Evolutionary conservation across 2,329 filamentous ascomycete genomes (phyloP).

Genomic region (Xylaria sp.): DNA sequence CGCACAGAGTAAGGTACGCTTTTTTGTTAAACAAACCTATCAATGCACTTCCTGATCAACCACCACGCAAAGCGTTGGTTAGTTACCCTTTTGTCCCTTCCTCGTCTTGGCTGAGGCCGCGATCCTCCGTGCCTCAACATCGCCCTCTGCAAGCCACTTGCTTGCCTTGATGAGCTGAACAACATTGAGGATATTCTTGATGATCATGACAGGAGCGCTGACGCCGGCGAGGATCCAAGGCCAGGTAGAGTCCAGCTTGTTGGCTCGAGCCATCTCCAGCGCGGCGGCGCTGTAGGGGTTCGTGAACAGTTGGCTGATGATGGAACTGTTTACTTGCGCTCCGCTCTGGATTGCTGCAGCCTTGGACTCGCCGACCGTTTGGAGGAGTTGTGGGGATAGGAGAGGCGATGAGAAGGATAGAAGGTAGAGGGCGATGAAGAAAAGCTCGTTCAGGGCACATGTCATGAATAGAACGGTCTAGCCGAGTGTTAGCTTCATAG

Average conservation of each 20-base stretch:
- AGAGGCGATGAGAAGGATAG: slow-evolving; percentile 94
- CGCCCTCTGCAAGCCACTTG: slow-evolving; percentile 92
- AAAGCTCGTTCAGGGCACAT: slow-evolving; percentile 91
- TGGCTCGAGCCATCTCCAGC: slow-evolving; percentile 90
- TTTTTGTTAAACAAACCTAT: slow-evolving; percentile 2
- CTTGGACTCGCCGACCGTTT: slow-evolving; percentile 66
- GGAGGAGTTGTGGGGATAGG: slow-evolving; percentile 84
- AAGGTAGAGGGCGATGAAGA: slow-evolving; percentile 98
- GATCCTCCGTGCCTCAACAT: slow-evolving; percentile 72
- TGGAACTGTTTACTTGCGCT: slow-evolving; percentile 74
- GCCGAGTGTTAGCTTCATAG: slow-evolving; percentile 34
- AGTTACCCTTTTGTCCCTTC: slow-evolving; percentile 43
- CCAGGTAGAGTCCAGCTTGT: slow-evolving; percentile 83
- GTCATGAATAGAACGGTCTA: slow-evolving; percentile 91
- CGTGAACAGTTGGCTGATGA: slow-evolving; percentile 80
- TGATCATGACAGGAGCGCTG: slow-evolving; percentile 86
- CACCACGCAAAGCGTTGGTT: not conserved
- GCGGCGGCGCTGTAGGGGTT: slow-evolving; percentile 93
- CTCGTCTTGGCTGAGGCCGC: slow-evolving; percentile 64
- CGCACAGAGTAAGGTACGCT: slow-evolving; percentile 11
- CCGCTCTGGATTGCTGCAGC: slow-evolving; percentile 70
- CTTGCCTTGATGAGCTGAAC: slow-evolving; percentile 94
- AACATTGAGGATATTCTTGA: slow-evolving; percentile 94
- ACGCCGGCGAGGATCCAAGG: slow-evolving; percentile 80
- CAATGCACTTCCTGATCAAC: not conserved